Conservation (phyloP, 495 filamentous ascomycete species). For the Xylaria flabelliformis region DNA sequence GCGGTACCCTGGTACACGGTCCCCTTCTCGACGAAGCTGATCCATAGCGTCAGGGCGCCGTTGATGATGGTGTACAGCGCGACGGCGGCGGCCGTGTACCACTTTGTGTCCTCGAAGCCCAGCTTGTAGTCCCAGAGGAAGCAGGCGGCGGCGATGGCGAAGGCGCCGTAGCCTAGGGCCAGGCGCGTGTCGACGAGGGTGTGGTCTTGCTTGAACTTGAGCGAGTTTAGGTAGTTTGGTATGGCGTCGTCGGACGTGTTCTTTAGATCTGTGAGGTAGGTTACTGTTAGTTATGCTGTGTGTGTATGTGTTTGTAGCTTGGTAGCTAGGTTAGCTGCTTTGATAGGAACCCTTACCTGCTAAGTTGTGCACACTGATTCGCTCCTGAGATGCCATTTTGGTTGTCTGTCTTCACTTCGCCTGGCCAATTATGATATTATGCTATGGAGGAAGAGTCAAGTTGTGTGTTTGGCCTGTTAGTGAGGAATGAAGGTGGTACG, state of each 20-base stretch:
- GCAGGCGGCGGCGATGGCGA: constrained; percentile 75
- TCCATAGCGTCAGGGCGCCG: constrained; percentile 80
- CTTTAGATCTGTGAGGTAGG: constrained; percentile 76
- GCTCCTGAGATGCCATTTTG: constrained; percentile 58
- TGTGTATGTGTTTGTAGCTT: neutral
- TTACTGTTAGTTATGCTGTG: constrained; percentile 28
- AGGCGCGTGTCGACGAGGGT: constrained; percentile 81
- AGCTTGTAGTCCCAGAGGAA: constrained; percentile 92
- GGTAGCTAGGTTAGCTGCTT: neutral
- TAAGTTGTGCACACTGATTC: constrained; percentile 72
- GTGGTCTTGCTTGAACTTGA: constrained; percentile 83
- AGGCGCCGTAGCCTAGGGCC: constrained; percentile 79
- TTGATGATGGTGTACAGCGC: constrained; percentile 82
- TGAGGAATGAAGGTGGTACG: neutral
- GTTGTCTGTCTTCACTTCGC: neutral
- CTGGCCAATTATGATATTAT: neutral
- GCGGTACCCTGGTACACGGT: constrained; percentile 75
- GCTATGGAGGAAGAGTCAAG: neutral
- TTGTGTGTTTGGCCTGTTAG: neutral
- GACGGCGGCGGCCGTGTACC: constrained; percentile 77
- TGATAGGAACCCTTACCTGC: constrained; percentile 55
- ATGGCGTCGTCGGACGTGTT: constrained; percentile 95
- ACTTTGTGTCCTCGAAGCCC: constrained; percentile 84
- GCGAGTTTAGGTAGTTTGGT: constrained; percentile 84
- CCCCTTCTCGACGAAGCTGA: constrained; percentile 82